Evolutionary conservation across 768 basidiomycete species (phyloP).

Genomic region (Trametes cingulata): DNA sequence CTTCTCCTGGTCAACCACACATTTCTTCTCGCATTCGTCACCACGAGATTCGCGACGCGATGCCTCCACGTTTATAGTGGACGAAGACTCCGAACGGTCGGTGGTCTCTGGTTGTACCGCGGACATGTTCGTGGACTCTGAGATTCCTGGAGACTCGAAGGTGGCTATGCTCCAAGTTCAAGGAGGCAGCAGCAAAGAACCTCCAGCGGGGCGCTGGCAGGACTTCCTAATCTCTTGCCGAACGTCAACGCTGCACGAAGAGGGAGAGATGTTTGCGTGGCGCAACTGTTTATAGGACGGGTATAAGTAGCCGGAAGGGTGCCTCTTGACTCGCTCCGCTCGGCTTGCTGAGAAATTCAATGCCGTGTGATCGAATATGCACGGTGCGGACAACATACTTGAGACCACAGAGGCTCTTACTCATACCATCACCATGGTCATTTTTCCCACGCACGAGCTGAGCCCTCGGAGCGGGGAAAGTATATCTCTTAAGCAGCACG

Average conservation of each 20-base stretch:
- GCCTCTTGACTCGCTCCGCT: neutral
- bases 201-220: neutral
- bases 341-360: constrained; percentile 5
- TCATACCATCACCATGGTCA: too few relatives aligned
- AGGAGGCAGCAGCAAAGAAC: neutral
- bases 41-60: constrained; percentile 5
- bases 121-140: neutral
- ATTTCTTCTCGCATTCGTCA: constrained; percentile 7
- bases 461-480: too few relatives aligned
- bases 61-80: neutral
- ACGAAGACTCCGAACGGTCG: neutral
- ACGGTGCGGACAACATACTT: too few relatives aligned
- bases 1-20: neutral
- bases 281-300: neutral
- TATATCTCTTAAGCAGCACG: too few relatives aligned
- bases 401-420: too few relatives aligned
- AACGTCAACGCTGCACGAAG: neutral
- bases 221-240: neutral
- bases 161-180: neutral
- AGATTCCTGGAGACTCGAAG: too few relatives aligned
- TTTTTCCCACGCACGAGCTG: too few relatives aligned
- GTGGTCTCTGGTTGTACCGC: neutral
- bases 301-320: neutral
- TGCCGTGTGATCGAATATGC: constrained; percentile 4
- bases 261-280: neutral